These are phyloP conservation scores for Moesziomyces globuligerus DNA, from an alignment of 1,284 basidiomycete species.

Conservation along the genomic window DNA sequence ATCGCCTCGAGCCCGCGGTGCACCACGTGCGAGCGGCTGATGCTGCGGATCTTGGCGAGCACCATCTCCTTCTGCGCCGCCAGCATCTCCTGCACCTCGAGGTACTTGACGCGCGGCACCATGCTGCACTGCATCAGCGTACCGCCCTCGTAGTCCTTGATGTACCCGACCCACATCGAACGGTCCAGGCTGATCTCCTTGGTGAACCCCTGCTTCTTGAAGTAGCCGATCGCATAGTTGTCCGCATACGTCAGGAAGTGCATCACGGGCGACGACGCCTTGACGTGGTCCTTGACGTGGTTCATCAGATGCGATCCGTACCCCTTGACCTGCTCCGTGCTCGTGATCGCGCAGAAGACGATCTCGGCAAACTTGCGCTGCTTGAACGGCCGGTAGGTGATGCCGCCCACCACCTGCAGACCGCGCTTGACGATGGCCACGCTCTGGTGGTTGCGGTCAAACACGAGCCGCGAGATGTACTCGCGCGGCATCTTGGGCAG, in stretches of 20 bases:
- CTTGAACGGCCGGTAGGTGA: slow-evolving; percentile 95
- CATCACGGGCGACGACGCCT: slow-evolving; percentile 81
- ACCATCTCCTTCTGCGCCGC: slow-evolving; percentile 79
- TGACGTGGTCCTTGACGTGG: slow-evolving; percentile 93
- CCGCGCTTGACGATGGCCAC: slow-evolving; percentile 96
- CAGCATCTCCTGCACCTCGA: slow-evolving; percentile 82
- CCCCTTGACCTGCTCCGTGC: slow-evolving; percentile 97
- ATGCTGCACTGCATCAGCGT: slow-evolving; percentile 98
- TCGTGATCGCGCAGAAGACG: slow-evolving; percentile 97
- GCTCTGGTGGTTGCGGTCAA: slow-evolving; percentile 88
- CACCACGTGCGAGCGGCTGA: slow-evolving; percentile 86
- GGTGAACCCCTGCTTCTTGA: slow-evolving; percentile 94
- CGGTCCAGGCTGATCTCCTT: slow-evolving; percentile 94
- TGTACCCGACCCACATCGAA: slow-evolving; percentile 96
- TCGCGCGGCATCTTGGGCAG: slow-evolving; percentile 99
- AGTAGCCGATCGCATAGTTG: slow-evolving; percentile 98
- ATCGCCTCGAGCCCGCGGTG: slow-evolving; percentile 85
- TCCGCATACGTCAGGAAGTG: slow-evolving; percentile 98
- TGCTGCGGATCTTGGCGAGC: slow-evolving; percentile 85
- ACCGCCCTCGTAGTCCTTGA: slow-evolving; percentile 99
- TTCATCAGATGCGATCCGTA: slow-evolving; percentile 99
- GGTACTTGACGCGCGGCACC: slow-evolving; percentile 88
- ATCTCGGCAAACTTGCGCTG: slow-evolving; percentile 96
- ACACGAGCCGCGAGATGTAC: slow-evolving; percentile 95
- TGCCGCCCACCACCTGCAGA: slow-evolving; percentile 95